Percentiles rank a stretch among this genome's conserved stretches.
Evolutionary conservation across 176 grass and related monocot species (phyloP).

Genomic region (Cenchrus purpureus): DNA sequence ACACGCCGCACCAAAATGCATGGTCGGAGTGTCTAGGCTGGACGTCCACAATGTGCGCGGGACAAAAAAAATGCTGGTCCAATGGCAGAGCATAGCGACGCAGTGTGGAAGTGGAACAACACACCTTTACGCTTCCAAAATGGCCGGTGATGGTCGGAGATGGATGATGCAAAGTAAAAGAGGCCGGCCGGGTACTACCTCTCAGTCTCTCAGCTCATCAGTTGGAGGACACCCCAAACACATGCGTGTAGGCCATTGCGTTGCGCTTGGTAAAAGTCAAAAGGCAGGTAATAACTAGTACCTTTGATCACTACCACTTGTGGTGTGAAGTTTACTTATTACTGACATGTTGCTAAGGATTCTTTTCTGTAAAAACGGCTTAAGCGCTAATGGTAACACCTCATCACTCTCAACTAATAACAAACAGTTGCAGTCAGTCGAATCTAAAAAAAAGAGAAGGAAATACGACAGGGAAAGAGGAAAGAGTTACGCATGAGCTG

Average conservation of each 20-base stretch:
- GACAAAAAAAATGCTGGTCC: neutral
- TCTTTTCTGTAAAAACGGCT: too few species aligned
- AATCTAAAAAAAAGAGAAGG: neutral
- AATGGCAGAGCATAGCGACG: neutral
- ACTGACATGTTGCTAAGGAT: too few species aligned
- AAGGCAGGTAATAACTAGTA: neutral
- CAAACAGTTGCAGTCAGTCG: neutral
- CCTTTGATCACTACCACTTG: constrained; percentile 7
- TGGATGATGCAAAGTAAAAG: constrained; percentile 43
- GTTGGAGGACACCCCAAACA: constrained; percentile 16
- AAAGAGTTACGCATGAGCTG: neutral
- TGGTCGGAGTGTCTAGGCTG: neutral
- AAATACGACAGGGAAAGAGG: too few species aligned
- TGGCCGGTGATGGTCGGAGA: neutral
- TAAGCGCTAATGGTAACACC: too few species aligned
- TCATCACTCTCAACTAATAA: too few species aligned
- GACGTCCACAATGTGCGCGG: constrained; percentile 3
- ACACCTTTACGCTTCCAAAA: constrained; percentile 38
- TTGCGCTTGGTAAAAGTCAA: constrained; percentile 34
- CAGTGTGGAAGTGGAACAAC: neutral
- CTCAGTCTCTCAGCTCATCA: neutral
- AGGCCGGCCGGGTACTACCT: neutral
- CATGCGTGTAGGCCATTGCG: neutral
- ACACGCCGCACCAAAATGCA: constrained; percentile 6
- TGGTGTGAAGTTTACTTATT: neutral